Conservation (phyloP, 1,284 basidiomycete genomes). For the Cystobasidium pallidum region DNA sequence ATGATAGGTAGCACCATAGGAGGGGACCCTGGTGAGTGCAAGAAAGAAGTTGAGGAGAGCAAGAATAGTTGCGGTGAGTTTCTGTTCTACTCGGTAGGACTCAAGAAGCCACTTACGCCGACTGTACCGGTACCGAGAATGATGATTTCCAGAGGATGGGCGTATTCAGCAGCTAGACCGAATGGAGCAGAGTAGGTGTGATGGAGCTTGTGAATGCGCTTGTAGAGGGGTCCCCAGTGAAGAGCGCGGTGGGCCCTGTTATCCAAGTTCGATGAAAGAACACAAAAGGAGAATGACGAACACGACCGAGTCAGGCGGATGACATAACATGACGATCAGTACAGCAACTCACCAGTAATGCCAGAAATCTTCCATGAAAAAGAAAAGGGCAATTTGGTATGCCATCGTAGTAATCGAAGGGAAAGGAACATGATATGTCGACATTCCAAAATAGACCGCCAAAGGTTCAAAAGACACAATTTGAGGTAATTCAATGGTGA, state of each 20-base stretch:
- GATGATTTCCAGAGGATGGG: slow-evolving; percentile 60
- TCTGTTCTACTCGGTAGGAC: too few relatives aligned
- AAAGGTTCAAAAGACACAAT: slow-evolving; percentile 56
- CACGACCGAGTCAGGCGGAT: background rate
- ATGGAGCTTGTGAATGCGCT: slow-evolving; percentile 92
- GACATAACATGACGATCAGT: too few relatives aligned
- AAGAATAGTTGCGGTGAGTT: too few relatives aligned
- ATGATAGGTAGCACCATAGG: slow-evolving; percentile 71
- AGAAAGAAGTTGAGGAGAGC: too few relatives aligned
- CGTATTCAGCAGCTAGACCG: slow-evolving; percentile 93
- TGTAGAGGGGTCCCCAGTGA: slow-evolving; percentile 75
- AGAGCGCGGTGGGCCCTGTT: slow-evolving; percentile 54
- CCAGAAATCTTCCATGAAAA: slow-evolving; percentile 83
- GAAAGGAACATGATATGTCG: slow-evolving; percentile 91
- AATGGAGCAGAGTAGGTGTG: slow-evolving; percentile 98
- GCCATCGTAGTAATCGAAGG: slow-evolving; percentile 66
- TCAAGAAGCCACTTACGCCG: slow-evolving; percentile 60
- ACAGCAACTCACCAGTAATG: slow-evolving; percentile 28
- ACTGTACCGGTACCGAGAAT: slow-evolving; percentile 55
- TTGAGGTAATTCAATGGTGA: slow-evolving; percentile 87
- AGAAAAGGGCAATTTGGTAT: slow-evolving; percentile 85
- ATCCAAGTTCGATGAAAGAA: too few relatives aligned
- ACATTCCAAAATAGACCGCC: slow-evolving; percentile 85
- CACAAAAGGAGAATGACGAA: slow-evolving; percentile 34
- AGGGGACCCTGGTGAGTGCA: slow-evolving; percentile 67